A percentile compares a stretch with the other conserved stretches of the same genome.
Evolutionary conservation across 2,329 filamentous ascomycete species (phyloP).

Genomic region (Alternaria infectoria): DNA sequence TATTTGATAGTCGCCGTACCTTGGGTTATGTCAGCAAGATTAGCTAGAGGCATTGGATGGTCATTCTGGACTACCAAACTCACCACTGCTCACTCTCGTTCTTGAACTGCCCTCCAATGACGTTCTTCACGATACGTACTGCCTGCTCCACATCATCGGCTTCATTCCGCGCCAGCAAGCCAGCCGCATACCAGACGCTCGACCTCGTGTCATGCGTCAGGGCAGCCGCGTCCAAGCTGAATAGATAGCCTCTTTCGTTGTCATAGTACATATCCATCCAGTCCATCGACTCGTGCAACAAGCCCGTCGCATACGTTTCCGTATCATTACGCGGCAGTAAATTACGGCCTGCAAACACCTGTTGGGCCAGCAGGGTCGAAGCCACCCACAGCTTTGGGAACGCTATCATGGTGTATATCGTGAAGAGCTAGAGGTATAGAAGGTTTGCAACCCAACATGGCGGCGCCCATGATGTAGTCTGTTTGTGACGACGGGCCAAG

Average conservation of each 20-base stretch:
- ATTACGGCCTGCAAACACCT: slow-evolving; percentile 10
- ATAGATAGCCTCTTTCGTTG: slow-evolving; percentile 58
- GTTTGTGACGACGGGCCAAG: neutral
- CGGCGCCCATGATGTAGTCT: neutral
- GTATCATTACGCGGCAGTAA: slow-evolving; percentile 25
- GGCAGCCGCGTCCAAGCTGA: slow-evolving; percentile 56
- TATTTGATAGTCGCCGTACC: slow-evolving; percentile 60
- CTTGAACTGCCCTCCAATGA: slow-evolving; percentile 61
- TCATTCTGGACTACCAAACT: slow-evolving; percentile 6
- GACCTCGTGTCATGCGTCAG: slow-evolving; percentile 64
- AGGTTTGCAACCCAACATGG: neutral
- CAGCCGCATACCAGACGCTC: slow-evolving; percentile 66
- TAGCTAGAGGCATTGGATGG: neutral
- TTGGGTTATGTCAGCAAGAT: slow-evolving; percentile 1
- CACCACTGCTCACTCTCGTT: slow-evolving; percentile 62
- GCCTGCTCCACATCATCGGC: slow-evolving; percentile 59
- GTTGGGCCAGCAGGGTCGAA: slow-evolving; percentile 12
- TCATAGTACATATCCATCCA: slow-evolving; percentile 66
- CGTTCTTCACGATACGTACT: slow-evolving; percentile 60
- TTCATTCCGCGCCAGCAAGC: slow-evolving; percentile 62
- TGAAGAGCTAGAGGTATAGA: neutral
- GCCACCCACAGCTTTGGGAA: slow-evolving; percentile 17
- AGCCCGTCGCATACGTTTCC: slow-evolving; percentile 15
- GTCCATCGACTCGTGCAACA: slow-evolving; percentile 57
- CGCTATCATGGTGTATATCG: slow-evolving; percentile 8